phyloP scores from a whole-genome alignment of 2,329 filamentous ascomycete species.

The Mycosphaerella arachidis region DNA sequence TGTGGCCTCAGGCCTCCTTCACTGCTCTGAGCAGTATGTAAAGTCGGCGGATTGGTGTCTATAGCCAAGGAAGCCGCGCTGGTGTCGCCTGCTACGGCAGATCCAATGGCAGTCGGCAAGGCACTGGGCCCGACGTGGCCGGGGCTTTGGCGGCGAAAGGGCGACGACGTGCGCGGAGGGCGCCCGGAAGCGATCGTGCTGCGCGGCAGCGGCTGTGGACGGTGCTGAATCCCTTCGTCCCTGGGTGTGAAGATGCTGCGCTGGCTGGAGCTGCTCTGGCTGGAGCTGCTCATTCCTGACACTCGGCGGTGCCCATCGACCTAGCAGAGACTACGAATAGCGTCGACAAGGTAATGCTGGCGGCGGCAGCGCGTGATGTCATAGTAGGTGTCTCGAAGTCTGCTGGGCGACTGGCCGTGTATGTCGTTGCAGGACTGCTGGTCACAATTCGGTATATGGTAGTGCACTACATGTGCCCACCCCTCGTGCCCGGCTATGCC shows the following conservation, averaged over 20 bases:
- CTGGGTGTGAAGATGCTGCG: conserved; percentile 19
- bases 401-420: neutral
- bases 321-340: neutral
- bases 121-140: conserved; percentile 3
- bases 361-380: conserved; percentile 1
- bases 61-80: neutral
- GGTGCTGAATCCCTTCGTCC: conserved; percentile 9
- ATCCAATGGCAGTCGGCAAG: neutral
- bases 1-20: neutral
- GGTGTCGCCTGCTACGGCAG: neutral
- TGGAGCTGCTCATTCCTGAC: conserved; percentile 18
- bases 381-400: neutral
- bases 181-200: conserved; percentile 2
- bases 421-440: neutral
- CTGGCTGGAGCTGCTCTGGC: conserved; percentile 13
- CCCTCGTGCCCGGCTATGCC: neutral
- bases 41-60: neutral
- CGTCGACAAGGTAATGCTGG: neutral
- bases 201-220: conserved; percentile 4
- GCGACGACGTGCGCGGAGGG: conserved; percentile 17
- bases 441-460: neutral
- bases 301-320: neutral
- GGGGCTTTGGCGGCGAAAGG: conserved; percentile 17
- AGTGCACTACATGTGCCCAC: neutral
- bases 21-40: neutral